phyloP scores from a whole-genome alignment of 164 flowering plant genomes.

The Vitis amurensis region DNA sequence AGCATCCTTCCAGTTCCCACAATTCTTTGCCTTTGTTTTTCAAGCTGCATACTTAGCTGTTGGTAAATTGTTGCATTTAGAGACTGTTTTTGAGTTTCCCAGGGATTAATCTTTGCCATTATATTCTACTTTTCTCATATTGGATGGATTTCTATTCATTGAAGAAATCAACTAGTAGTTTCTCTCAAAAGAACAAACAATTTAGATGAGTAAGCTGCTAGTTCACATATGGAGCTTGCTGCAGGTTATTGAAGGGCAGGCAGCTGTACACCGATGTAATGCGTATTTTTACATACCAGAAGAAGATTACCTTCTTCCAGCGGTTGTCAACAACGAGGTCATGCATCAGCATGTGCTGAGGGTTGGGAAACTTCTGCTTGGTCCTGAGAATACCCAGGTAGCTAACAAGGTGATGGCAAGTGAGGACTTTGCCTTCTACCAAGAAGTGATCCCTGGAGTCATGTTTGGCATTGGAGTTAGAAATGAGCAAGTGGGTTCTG shows the following conservation, averaged over 20 bases:
- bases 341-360: constrained; percentile 48
- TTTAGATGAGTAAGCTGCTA: not conserved
- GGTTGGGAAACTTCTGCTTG: constrained; percentile 58
- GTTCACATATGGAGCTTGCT: constrained; percentile 3
- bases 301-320: constrained; percentile 41
- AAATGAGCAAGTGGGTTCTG: constrained; percentile 61
- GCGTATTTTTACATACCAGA: constrained; percentile 46
- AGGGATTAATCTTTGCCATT: not conserved
- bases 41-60: too few relatives aligned
- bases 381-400: constrained; percentile 46
- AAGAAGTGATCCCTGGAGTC: constrained; percentile 66
- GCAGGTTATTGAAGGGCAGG: constrained; percentile 73
- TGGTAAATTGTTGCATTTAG: not conserved
- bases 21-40: not conserved
- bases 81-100: not conserved
- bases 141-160: not conserved
- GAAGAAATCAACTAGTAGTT: not conserved
- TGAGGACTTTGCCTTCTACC: constrained; percentile 89
- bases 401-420: constrained; percentile 70
- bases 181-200: not conserved
- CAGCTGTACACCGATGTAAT: constrained; percentile 64
- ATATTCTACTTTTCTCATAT: not conserved
- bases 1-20: too few relatives aligned
- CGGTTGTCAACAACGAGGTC: constrained; percentile 54
- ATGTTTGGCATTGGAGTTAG: constrained; percentile 69